Base-by-base conservation (phyloP, 768 basidiomycete species). In the Rhodotorula sphaerocarpa region DNA sequence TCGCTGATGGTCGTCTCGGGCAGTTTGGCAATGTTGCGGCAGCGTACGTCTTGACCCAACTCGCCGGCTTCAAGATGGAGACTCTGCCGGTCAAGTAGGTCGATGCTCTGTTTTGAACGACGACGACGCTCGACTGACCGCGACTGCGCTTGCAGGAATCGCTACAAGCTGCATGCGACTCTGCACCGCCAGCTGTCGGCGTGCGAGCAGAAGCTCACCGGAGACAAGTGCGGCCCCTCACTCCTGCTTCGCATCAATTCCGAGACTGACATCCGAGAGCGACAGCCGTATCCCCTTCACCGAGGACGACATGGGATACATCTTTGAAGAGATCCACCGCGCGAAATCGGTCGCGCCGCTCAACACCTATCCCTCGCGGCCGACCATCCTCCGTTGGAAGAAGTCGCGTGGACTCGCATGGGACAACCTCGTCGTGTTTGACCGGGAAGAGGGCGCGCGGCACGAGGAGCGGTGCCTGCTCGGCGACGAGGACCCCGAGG, bases 361-460 rank as follows among this genome's bases (percentile, higher is more conserved):
- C 0, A 81, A 56, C 54, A 79, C 81, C 21, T 81, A 91, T 15
- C 84, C 87, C 25, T 75, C 81, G 12, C 80, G 84, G 50, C 88
- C 93, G 0, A 81, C 83, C 3, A 78, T 92, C 4, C 80, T 87
- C 28, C 79, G 90, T 48, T 99, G 93, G 95, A 84, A 90, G 69
- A 80, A 81, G 23, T 73, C 73, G 5, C 75, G 75, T 42, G 84
- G 85, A 5, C 73, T 97, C 27, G 78, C 80, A 30, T 77, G 82
- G n/a, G 84, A 87, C 43, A 97, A 97, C 73, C 83, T 86, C 59
- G 88, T 92, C 16, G 84, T 90, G 5, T 84, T 96, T 76, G 88
- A 90, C 59, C 75, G 79, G 57, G 79, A 78, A 53, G 88, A 95
- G 57, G 87, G 59, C 2, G 25, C 20, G 41, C 69, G 65, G 57